phyloP scores from a whole-genome alignment of 371 early-diverging fungal species.

The Syncephalis plumigaleata region DNA sequence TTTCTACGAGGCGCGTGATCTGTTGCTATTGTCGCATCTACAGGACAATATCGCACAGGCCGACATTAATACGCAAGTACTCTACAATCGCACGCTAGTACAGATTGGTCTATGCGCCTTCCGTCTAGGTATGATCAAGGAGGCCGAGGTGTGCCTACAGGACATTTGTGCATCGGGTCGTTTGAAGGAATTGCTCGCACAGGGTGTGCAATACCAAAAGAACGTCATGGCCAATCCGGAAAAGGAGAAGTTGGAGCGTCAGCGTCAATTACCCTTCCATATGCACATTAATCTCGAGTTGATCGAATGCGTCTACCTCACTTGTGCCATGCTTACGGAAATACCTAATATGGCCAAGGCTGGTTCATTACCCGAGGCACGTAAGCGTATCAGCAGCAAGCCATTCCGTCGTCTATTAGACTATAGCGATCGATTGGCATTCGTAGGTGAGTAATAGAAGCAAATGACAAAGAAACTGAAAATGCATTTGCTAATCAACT shows the following conservation, averaged over 20 bases:
- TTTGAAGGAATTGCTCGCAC: slow-evolving; percentile 86
- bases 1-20: slow-evolving; percentile 85
- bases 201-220: slow-evolving; percentile 68
- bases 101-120: slow-evolving; percentile 96
- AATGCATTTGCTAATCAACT: too few species aligned
- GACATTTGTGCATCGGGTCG: slow-evolving; percentile 79
- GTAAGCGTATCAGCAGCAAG: slow-evolving; percentile 74
- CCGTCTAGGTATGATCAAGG: slow-evolving; percentile 81
- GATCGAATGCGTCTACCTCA: slow-evolving; percentile 89
- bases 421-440: slow-evolving; percentile 86
- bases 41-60: slow-evolving; percentile 84
- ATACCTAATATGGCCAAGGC: slow-evolving; percentile 88
- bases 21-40: slow-evolving; percentile 94
- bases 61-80: slow-evolving; percentile 83
- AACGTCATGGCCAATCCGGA: slow-evolving; percentile 57
- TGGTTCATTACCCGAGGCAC: slow-evolving; percentile 50
- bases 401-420: slow-evolving; percentile 89
- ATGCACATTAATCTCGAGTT: slow-evolving; percentile 97
- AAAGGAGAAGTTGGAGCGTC: slow-evolving; percentile 79
- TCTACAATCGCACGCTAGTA: slow-evolving; percentile 90
- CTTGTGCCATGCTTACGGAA: slow-evolving; percentile 90
- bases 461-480: too few species aligned
- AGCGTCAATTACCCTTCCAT: slow-evolving; percentile 93
- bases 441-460: slow-evolving; percentile 43
- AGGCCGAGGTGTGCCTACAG: slow-evolving; percentile 68